Conservation (phyloP, 768 basidiomycete species). For the Trichaptum fuscoviolaceum region DNA sequence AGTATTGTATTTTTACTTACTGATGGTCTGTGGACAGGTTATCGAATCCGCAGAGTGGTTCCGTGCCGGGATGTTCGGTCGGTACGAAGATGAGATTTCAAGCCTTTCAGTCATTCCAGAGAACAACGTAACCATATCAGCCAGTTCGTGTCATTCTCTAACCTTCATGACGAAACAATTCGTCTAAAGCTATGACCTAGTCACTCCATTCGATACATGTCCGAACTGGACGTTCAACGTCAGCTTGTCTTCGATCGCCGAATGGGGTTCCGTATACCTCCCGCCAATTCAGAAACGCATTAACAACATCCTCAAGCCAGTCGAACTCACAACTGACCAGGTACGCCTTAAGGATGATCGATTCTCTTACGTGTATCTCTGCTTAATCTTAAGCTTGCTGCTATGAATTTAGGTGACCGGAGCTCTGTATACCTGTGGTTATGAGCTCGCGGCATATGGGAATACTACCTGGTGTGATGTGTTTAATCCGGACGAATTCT, state of each 20-base stretch:
- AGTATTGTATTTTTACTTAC: constrained; percentile 19
- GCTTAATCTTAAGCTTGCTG: not conserved
- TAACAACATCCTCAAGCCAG: constrained; percentile 27
- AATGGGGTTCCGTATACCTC: constrained; percentile 31
- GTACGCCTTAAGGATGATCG: not conserved
- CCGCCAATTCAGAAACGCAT: constrained; percentile 31
- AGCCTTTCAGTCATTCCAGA: constrained; percentile 23
- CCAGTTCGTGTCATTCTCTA: constrained; percentile 16
- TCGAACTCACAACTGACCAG: constrained; percentile 28
- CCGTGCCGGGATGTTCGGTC: constrained; percentile 33
- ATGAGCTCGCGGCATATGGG: constrained; percentile 31
- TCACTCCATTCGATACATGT: constrained; percentile 37
- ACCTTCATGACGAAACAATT: not conserved
- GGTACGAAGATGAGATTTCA: constrained; percentile 24
- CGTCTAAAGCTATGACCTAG: not conserved
- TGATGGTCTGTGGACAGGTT: constrained; percentile 20
- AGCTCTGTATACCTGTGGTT: constrained; percentile 40
- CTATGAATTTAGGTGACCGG: constrained; percentile 21
- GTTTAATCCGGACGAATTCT: constrained; percentile 30
- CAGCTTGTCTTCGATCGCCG: constrained; percentile 15
- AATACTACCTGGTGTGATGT: constrained; percentile 36
- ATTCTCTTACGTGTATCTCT: not conserved
- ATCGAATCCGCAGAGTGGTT: constrained; percentile 39
- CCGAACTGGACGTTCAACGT: constrained; percentile 27
- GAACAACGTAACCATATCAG: constrained; percentile 30